A percentile compares a stretch with the other conserved stretches of the same genome.
These are phyloP conservation scores for Globisporangium carolinianum DNA, from an alignment of 352 stramenopile species.

Conservation along the genomic window DNA sequence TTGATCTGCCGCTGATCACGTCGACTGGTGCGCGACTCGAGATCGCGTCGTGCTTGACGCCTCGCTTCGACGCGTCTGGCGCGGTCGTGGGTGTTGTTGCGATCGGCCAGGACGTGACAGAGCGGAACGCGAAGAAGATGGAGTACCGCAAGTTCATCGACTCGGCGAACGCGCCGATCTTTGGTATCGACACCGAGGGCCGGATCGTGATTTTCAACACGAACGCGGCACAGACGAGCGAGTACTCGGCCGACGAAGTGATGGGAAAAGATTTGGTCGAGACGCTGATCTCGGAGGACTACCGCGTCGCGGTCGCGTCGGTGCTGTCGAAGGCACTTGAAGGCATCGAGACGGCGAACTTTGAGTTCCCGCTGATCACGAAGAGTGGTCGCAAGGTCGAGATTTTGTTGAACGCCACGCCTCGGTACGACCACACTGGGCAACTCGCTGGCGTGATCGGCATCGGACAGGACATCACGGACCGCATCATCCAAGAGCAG, in stretches of 20 bases:
- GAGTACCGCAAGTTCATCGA: constrained; percentile 68
- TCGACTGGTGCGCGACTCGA: constrained; percentile 39
- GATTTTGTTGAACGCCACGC: constrained; percentile 44
- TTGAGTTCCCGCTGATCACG: constrained; percentile 56
- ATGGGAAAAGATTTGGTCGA: constrained; percentile 79
- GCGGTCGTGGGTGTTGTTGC: constrained; percentile 44
- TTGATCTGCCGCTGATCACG: constrained; percentile 46
- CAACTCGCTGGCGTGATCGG: constrained; percentile 46
- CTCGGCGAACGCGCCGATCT: constrained; percentile 61
- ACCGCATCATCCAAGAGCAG: constrained; percentile 45
- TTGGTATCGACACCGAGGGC: constrained; percentile 37
- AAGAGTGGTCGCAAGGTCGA: constrained; percentile 46
- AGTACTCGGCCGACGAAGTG: constrained; percentile 77
- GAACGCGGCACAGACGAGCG: constrained; percentile 64
- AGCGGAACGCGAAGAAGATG: constrained; percentile 65
- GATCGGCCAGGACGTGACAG: constrained; percentile 59
- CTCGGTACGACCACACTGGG: constrained; percentile 38
- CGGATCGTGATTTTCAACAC: constrained; percentile 77
- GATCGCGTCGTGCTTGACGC: constrained; percentile 49
- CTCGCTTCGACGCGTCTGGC: constrained; percentile 35
- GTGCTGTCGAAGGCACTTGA: constrained; percentile 47
- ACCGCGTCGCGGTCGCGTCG: constrained; percentile 28
- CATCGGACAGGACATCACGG: constrained; percentile 54
- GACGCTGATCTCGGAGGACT: constrained; percentile 56
- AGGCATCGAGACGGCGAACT: constrained; percentile 46